A percentile compares a stretch with the other conserved stretches of the same genome.
phyloP scores from a whole-genome alignment of 345 rosid species.

The Carallia brachiata region DNA sequence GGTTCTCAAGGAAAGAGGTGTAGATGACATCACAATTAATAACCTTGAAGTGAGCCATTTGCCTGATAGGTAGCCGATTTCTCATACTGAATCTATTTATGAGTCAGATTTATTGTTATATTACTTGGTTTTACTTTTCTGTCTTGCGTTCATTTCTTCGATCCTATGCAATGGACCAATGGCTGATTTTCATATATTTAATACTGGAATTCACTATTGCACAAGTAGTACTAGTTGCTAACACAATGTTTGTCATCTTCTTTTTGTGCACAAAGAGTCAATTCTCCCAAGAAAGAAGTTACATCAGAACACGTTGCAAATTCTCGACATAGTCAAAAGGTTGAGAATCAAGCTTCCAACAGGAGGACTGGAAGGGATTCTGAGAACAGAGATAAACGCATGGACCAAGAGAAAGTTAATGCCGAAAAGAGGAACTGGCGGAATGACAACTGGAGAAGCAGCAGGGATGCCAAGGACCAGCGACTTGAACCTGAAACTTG shows the following conservation, averaged over 20 bases:
- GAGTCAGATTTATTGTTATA: background rate
- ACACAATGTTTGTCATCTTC: no score
- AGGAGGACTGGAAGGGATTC: conserved; percentile 16
- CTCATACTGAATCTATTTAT: background rate
- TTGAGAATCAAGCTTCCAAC: conserved; percentile 4
- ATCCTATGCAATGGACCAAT: no score
- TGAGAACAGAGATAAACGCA: conserved; percentile 13
- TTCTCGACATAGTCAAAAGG: conserved; percentile 4
- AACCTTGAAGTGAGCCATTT: conserved; percentile 10
- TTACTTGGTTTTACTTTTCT: background rate
- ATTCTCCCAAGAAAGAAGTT: conserved; percentile 16
- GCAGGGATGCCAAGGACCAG: conserved; percentile 14
- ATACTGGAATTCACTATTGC: no score
- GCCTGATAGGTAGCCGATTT: conserved; percentile 5
- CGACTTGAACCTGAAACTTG: conserved; percentile 23
- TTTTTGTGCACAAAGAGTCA: conserved; percentile 17
- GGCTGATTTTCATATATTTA: no score
- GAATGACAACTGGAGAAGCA: conserved; percentile 19
- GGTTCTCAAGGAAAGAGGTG: conserved; percentile 30
- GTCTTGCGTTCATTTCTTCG: no score
- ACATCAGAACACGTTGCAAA: conserved; percentile 9
- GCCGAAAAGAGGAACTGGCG: conserved; percentile 14
- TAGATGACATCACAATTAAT: conserved; percentile 21
- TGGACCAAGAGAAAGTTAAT: conserved; percentile 13
- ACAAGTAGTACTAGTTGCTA: background rate